Conservation (phyloP, 352 stramenopile genomes). For the Phytophthora brassicae region DNA sequence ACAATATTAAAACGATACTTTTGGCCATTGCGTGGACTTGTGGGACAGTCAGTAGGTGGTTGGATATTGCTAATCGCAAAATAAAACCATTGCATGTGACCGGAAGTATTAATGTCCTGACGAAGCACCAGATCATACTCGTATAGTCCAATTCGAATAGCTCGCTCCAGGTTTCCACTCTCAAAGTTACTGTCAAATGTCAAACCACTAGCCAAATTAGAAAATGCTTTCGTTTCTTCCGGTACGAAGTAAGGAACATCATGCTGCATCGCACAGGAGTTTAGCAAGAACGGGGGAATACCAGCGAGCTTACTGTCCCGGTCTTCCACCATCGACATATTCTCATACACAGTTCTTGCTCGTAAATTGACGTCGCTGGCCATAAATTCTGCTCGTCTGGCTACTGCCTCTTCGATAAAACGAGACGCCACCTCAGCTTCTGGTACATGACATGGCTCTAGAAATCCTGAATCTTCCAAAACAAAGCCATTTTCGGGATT, state of each 20-base stretch:
- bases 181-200: constrained; percentile 94
- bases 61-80: constrained; percentile 88
- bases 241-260: constrained; percentile 44
- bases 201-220: constrained; percentile 34
- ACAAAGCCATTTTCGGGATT: constrained; percentile 33
- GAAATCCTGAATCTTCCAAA: constrained; percentile 22
- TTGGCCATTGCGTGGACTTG: constrained; percentile 15
- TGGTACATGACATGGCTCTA: constrained; percentile 25
- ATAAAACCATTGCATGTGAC: constrained; percentile 95
- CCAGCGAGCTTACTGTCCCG: constrained; percentile 10
- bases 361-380: constrained; percentile 32
- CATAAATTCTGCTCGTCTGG: constrained; percentile 39
- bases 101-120: constrained; percentile 80
- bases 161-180: constrained; percentile 88
- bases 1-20: constrained; percentile 92
- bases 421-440: constrained; percentile 12
- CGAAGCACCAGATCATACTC: constrained; percentile 92
- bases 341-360: constrained; percentile 62
- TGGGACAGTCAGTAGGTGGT: neutral
- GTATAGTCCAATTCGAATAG: constrained; percentile 74
- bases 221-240: constrained; percentile 25
- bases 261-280: constrained; percentile 2
- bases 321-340: constrained; percentile 33
- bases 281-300: constrained; percentile 28
- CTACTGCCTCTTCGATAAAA: constrained; percentile 25